A percentile compares a stretch with the other conserved stretches of the same genome.
Evolutionary conservation across 345 rosid genomes (phyloP).

Genomic region (Moringa oleifera): DNA sequence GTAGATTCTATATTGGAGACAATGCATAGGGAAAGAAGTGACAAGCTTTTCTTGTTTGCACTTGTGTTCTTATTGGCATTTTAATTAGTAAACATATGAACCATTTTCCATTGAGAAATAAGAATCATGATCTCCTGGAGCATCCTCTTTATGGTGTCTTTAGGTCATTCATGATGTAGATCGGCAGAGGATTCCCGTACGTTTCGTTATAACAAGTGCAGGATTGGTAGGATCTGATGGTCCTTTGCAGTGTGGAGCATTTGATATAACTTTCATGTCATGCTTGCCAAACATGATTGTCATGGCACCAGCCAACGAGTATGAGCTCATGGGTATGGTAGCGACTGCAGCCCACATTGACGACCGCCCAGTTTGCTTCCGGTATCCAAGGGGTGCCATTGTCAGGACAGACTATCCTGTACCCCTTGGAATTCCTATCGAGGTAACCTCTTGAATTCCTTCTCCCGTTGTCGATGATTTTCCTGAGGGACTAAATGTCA

Average conservation of each 20-base stretch:
- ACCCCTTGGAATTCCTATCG: slow-evolving; percentile 52
- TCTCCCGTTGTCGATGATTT: no score
- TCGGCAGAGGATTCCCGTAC: slow-evolving; percentile 78
- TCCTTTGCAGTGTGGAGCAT: slow-evolving; percentile 78
- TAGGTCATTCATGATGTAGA: slow-evolving; percentile 93
- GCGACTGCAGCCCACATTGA: slow-evolving; percentile 66
- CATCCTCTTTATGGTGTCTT: slow-evolving; percentile 13
- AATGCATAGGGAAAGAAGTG: neutral
- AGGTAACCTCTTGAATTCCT: slow-evolving; percentile 37
- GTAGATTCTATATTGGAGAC: no score
- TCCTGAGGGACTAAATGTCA: neutral
- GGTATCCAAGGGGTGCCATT: slow-evolving; percentile 80
- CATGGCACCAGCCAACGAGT: slow-evolving; percentile 93
- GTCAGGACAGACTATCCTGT: slow-evolving; percentile 40
- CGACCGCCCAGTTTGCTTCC: slow-evolving; percentile 84
- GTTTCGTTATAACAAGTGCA: slow-evolving; percentile 82
- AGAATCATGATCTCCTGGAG: neutral
- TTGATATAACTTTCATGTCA: slow-evolving; percentile 90
- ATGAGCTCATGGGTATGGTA: slow-evolving; percentile 85
- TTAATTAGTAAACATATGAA: neutral
- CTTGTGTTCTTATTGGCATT: neutral
- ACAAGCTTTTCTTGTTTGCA: neutral
- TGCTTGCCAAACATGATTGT: slow-evolving; percentile 95
- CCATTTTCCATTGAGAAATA: neutral
- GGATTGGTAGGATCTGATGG: slow-evolving; percentile 94